Conservation (phyloP, 441 rosid genomes). For the Aquilaria agallochum region DNA sequence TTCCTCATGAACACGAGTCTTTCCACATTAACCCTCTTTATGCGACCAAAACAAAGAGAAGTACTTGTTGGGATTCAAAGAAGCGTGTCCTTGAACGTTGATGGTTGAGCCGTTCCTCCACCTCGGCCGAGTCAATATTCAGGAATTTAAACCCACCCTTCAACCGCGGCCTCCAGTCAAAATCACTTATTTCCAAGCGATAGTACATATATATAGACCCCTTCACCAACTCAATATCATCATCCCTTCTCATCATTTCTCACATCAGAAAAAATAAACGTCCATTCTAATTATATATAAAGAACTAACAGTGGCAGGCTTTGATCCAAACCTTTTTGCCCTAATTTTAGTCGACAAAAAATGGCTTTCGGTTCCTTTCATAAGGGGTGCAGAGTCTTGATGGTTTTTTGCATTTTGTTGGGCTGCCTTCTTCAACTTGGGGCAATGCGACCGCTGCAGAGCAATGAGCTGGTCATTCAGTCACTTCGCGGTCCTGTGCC, state of each 20-base stretch:
- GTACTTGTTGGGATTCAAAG: no score
- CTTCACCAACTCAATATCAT: background rate
- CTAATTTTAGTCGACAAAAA: background rate
- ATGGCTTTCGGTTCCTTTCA: background rate
- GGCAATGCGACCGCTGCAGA: slow-evolving; percentile 21
- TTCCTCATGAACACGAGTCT: no score
- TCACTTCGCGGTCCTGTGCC: slow-evolving; percentile 14
- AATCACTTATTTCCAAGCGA: background rate
- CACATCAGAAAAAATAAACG: no score
- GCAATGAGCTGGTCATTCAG: slow-evolving; percentile 9
- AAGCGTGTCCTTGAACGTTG: no score
- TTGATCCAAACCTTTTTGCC: no score
- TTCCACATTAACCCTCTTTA: no score
- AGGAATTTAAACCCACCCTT: slow-evolving; percentile 5
- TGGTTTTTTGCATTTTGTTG: slow-evolving; percentile 19
- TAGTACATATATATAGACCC: slow-evolving; percentile 3
- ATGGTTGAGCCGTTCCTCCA: no score
- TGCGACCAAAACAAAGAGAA: no score
- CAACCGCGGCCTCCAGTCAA: slow-evolving; percentile 23
- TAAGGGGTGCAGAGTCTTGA: background rate
- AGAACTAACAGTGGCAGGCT: no score
- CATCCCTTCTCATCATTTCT: background rate
- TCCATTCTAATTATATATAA: no score
- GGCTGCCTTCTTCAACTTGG: slow-evolving; percentile 23
- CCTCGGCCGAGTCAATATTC: slow-evolving; percentile 1